phyloP scores from a whole-genome alignment of 2,329 filamentous ascomycete species.

The Myriosclerotinia curreyana region DNA sequence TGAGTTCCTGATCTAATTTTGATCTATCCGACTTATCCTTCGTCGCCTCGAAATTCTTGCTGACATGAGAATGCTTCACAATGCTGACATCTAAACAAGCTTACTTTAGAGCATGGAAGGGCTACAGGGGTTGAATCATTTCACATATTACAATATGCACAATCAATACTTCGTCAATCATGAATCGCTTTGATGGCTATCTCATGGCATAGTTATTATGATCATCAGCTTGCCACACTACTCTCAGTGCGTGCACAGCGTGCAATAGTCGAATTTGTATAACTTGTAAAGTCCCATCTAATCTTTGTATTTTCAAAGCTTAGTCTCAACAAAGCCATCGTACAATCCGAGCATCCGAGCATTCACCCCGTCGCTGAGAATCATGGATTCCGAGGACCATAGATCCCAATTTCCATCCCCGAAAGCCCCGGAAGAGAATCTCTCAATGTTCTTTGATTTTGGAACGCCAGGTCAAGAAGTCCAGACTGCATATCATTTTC shows the following conservation, averaged over 20 bases:
- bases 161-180: not conserved
- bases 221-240: constrained; percentile 12
- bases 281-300: not conserved
- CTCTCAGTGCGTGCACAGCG: not conserved
- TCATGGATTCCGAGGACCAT: not conserved
- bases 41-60: not conserved
- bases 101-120: constrained; percentile 2
- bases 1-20: not conserved
- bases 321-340: not conserved
- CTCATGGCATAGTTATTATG: not conserved
- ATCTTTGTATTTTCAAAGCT: not conserved
- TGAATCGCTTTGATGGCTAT: not conserved
- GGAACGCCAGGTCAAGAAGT: constrained; percentile 22
- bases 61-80: constrained; percentile 12
- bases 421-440: constrained; percentile 21
- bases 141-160: not conserved
- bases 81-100: constrained; percentile 14
- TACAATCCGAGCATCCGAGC: not conserved
- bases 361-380: not conserved
- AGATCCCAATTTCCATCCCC: not conserved
- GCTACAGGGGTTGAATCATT: not conserved
- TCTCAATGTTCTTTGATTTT: constrained; percentile 32
- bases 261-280: not conserved
- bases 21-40: not conserved
- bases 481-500: not conserved